Evolutionary conservation across 192 early-diverging fungal genomes (phyloP).

Genomic region (Rhizophagus prolifer): DNA sequence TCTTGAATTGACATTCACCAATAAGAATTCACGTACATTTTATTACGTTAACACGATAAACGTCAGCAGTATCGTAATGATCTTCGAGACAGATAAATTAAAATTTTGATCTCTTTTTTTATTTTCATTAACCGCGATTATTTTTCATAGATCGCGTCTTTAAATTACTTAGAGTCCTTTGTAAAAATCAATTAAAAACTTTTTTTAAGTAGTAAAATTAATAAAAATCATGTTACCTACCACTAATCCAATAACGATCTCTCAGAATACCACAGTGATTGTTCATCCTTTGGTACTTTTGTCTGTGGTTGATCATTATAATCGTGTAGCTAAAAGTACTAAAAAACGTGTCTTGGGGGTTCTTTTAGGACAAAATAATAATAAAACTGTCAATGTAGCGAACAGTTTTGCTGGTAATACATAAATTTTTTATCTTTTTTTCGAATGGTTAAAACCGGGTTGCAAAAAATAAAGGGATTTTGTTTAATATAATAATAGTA

Average conservation of each 20-base stretch:
- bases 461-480: background rate
- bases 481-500: constrained; percentile 56
- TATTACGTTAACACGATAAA: too few species aligned
- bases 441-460: background rate
- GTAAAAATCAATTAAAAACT: background rate
- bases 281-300: constrained; percentile 98
- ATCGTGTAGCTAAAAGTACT: constrained; percentile 91
- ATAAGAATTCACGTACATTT: too few species aligned
- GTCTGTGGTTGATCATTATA: constrained; percentile 98
- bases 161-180: background rate
- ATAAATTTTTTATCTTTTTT: constrained; percentile 18
- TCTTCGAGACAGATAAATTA: too few species aligned
- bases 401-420: constrained; percentile 95
- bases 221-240: constrained; percentile 34
- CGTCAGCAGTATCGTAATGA: too few species aligned
- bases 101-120: background rate
- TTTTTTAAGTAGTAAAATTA: background rate
- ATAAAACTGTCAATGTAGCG: constrained; percentile 90
- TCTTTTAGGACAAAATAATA: constrained; percentile 86
- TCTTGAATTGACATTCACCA: too few species aligned
- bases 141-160: background rate
- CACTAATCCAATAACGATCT: constrained; percentile 43
- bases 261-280: constrained; percentile 63
- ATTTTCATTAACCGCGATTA: background rate
- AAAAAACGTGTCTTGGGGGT: constrained; percentile 97